Conservation (phyloP, 257 asterid genomes). For the Gentiana straminea region DNA sequence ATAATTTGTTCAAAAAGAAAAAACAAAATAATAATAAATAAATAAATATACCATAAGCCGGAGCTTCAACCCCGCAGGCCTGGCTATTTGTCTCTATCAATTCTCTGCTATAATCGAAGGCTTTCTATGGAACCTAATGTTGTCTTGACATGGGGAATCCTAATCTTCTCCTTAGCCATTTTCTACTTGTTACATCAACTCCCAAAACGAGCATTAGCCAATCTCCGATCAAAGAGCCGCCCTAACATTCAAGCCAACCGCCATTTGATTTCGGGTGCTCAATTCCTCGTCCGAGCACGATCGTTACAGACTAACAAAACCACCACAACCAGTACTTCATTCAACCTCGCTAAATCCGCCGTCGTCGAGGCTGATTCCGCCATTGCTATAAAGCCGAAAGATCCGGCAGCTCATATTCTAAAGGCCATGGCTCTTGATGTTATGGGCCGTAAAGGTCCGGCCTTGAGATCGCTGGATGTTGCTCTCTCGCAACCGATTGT, state of each 20-base stretch:
- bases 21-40: too few species aligned
- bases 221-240: constrained; percentile 51
- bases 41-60: too few species aligned
- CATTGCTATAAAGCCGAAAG: constrained; percentile 52
- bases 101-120: neutral
- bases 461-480: constrained; percentile 50
- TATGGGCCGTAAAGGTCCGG: constrained; percentile 57
- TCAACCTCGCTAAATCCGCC: constrained; percentile 70
- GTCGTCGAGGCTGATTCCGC: constrained; percentile 67
- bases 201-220: constrained; percentile 51
- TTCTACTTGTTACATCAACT: constrained; percentile 47
- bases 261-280: constrained; percentile 80
- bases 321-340: constrained; percentile 38
- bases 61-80: too few species aligned
- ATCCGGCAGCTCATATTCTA: constrained; percentile 76
- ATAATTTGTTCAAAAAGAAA: too few species aligned
- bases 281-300: constrained; percentile 68
- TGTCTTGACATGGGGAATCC: constrained; percentile 36
- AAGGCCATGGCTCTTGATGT: constrained; percentile 67
- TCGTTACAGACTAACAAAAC: constrained; percentile 21
- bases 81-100: too few species aligned
- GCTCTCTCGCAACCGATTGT: constrained; percentile 69
- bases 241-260: constrained; percentile 57
- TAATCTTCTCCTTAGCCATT: constrained; percentile 44
- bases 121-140: constrained; percentile 35